Percentiles rank a stretch among this genome's conserved stretches.
phyloP scores from a whole-genome alignment of 108 stramenopile species.

The Nannochloropsis oceanica region DNA sequence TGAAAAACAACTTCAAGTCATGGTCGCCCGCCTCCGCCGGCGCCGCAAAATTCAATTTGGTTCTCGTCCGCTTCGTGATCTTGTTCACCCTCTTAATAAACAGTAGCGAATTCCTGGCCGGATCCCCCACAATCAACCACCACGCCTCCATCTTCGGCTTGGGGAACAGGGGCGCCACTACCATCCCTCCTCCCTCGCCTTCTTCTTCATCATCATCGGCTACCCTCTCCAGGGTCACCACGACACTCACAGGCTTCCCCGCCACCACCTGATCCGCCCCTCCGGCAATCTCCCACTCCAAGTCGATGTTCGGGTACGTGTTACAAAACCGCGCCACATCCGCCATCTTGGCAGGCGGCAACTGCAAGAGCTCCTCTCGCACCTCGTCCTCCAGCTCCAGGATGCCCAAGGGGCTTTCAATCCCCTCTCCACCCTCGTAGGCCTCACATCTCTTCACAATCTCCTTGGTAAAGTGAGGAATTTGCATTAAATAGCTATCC shows the following conservation, averaged over 20 bases:
- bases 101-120: constrained; percentile 61
- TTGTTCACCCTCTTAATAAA: constrained; percentile 82
- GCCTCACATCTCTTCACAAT: constrained; percentile 30
- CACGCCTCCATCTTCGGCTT: constrained; percentile 77
- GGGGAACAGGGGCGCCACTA: constrained; percentile 72
- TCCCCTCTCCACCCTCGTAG: constrained; percentile 13
- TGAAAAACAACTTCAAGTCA: constrained; percentile 76
- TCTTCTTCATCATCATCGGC: constrained; percentile 60
- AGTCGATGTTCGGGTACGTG: constrained; percentile 83
- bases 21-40: constrained; percentile 81
- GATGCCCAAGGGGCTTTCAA: constrained; percentile 59
- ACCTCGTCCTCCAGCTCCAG: constrained; percentile 83
- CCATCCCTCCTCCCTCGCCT: constrained; percentile 43
- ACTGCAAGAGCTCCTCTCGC: constrained; percentile 62
- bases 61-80: neutral
- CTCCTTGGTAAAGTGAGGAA: constrained; percentile 90
- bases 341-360: constrained; percentile 72
- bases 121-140: constrained; percentile 91
- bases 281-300: constrained; percentile 66
- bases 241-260: constrained; percentile 66
- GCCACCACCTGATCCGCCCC: constrained; percentile 49
- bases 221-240: constrained; percentile 61
- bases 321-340: constrained; percentile 97
- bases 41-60: constrained; percentile 74
- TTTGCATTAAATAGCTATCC: constrained; percentile 64